Conservation (phyloP, 169 alveolate species). For the Babesia ovis region DNA sequence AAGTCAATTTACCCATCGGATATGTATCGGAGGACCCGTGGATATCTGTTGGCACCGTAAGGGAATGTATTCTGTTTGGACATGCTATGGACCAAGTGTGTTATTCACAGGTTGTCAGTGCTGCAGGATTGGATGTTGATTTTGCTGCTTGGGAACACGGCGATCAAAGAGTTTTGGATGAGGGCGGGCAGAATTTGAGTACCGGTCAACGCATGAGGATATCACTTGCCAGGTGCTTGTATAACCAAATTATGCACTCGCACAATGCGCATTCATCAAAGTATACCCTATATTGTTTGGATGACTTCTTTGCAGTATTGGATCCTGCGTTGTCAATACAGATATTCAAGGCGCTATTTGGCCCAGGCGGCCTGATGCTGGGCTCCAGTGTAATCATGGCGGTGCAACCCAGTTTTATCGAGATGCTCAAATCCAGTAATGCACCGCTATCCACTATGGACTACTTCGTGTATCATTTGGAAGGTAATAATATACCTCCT, state of each 20-base stretch:
- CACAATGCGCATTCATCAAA: constrained; percentile 21
- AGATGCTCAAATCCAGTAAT: constrained; percentile 17
- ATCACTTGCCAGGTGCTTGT: constrained; percentile 58
- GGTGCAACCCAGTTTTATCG: constrained; percentile 21
- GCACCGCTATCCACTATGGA: background rate
- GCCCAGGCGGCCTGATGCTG: constrained; percentile 36
- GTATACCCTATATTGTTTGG: constrained; percentile 57
- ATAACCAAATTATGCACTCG: constrained; percentile 35
- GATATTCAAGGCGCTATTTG: constrained; percentile 43
- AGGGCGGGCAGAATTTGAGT: constrained; percentile 69
- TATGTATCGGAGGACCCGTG: constrained; percentile 81
- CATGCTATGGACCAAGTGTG: constrained; percentile 48
- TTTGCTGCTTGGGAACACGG: constrained; percentile 73
- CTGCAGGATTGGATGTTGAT: constrained; percentile 73
- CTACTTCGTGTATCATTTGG: constrained; percentile 15
- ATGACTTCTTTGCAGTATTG: constrained; percentile 55
- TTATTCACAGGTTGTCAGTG: constrained; percentile 61
- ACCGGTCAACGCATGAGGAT: constrained; percentile 66
- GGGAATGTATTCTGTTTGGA: constrained; percentile 80
- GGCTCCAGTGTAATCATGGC: constrained; percentile 38
- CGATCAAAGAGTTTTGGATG: constrained; percentile 76
- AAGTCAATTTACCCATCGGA: constrained; percentile 70
- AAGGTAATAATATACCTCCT: background rate
- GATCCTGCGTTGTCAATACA: constrained; percentile 44
- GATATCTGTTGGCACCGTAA: constrained; percentile 79